Evolutionary conservation across 1,284 basidiomycete species (phyloP), one percentile per base, ranked within the genome.

Genomic region (Moesziomyces antarcticus): DNA sequence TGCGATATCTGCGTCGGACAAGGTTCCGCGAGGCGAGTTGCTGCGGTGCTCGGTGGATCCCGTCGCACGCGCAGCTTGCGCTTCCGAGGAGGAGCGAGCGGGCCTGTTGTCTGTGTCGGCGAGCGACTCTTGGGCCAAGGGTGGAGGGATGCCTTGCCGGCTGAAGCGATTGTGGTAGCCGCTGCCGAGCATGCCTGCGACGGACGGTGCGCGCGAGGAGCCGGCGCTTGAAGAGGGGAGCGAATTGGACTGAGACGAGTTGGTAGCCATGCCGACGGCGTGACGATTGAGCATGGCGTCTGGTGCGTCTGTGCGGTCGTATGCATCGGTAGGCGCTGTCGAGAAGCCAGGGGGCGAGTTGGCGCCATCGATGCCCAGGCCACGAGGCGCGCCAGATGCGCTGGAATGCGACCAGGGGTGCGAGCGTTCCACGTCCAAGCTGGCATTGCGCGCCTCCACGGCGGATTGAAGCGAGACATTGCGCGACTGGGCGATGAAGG

Each of bases 1-100:
- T 9, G 67, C 65, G 20, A 79, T 79, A 9, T 61, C 71, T 21
- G 66, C 51, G 45, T 80, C 78, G 14, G 74, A 74, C 25, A 78
- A 56, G 10, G 60, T 62, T 2, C 66, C 69, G 7, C 63, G 70
- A 3, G 62, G 61, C 25, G 63, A 53, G 35, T 27, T 49, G 24
- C 21, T 53, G 35, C 44, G 20, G 8, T 35, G 60, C 18, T 59
- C 59, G 33, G 49, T 50, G 18, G 69, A 66, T 1, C 55, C 18
- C 21, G 51, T 43, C 14, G 58, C 7, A 14, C 16, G 21, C 9
- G 18, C 22, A 10, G 16, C 14, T 2, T 30, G 41, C 8, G 50
- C 35, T 1, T 55, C 52, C 16, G 44, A 11, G 24, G 50, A 49
- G 8, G 66, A 44, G 3, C 25, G 45, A 18, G 44, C n/a, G 8